Base-by-base conservation (phyloP, 2,329 filamentous ascomycete genomes). In the Fusarium newnesense region DNA sequence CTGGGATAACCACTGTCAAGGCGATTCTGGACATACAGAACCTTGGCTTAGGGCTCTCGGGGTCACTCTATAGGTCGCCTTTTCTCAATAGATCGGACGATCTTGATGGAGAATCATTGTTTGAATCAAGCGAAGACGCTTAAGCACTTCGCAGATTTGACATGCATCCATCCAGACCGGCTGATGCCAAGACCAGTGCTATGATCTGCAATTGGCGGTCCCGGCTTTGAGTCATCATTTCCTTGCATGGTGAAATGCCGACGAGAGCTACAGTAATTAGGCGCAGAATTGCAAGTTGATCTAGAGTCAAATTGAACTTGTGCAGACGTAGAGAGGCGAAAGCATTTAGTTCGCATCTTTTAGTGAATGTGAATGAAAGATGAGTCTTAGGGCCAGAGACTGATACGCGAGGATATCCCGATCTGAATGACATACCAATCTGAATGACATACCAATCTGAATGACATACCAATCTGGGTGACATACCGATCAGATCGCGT, bases 221-320 rank as follows among this genome's bases (percentile, higher is more conserved):
- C 16, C 11, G 1, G 47, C 9, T 19, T 34, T 19, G 18, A 19
- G 13, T 24, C 30, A 19, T 24, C 15, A 16, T 24, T 24, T 10
- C 30, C 11, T 9, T 10, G 11, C 8, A 50, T 4, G 11, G 4
- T 24, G 16, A 50, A 50, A 15, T 34, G 47, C 47, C 30, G 11
- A 34, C n/a, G 0, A 34, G 2, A 16, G 1, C 12, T 3, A 13
- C n/a, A 9, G n/a, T 16, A 21, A 24, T 24, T 34, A 2, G 7
- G 5, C 11, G 2, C 16, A 13, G 11, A 10, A 5, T 4, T 19
- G 1, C 3, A 9, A 10, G 11, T 5, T 7, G 13, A 12, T 7
- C 2, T 2, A 50, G 1, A 32, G 10, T n/a, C 3, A 18, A 32
- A 12, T 4, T 2, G 28, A 18, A 6, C 10, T 12, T n/a, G 1